These are phyloP conservation scores for Castanea sativa DNA, from an alignment of 306 rosid species.

Conservation along the genomic window DNA sequence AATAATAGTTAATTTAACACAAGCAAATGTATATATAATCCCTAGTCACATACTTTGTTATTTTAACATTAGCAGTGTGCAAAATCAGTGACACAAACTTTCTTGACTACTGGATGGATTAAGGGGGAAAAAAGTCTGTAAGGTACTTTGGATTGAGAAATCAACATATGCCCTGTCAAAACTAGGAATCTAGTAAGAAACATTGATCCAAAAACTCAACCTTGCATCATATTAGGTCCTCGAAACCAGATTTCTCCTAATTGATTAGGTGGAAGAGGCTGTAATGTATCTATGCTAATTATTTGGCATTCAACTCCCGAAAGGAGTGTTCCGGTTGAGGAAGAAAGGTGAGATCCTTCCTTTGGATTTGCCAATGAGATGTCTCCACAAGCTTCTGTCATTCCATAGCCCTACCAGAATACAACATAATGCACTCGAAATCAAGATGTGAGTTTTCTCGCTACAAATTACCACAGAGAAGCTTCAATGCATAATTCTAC, in stretches of 20 bases:
- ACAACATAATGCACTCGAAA: background rate
- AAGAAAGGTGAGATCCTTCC: constrained; percentile 20
- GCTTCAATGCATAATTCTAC: too few relatives aligned
- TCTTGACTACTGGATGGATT: too few relatives aligned
- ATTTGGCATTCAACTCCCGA: constrained; percentile 34
- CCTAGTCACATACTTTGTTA: too few relatives aligned
- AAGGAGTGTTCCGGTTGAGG: constrained; percentile 36
- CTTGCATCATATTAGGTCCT: constrained; percentile 47
- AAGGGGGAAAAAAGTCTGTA: too few relatives aligned
- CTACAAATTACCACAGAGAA: background rate
- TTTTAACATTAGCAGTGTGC: too few relatives aligned
- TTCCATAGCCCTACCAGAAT: constrained; percentile 45
- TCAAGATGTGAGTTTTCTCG: background rate
- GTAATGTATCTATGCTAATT: constrained; percentile 21
- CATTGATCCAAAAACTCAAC: constrained; percentile 8
- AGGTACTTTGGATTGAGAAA: too few relatives aligned
- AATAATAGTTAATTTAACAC: too few relatives aligned
- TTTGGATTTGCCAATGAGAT: constrained; percentile 23
- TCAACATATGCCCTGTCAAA: too few relatives aligned
- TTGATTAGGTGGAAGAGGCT: constrained; percentile 42
- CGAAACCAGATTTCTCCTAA: constrained; percentile 40
- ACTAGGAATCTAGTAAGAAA: background rate
- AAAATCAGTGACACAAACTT: too few relatives aligned
- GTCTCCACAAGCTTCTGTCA: constrained; percentile 44
- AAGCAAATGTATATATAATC: too few relatives aligned